Base-by-base conservation (phyloP, 805 yeast genomes). In the Starmera caribaea region DNA sequence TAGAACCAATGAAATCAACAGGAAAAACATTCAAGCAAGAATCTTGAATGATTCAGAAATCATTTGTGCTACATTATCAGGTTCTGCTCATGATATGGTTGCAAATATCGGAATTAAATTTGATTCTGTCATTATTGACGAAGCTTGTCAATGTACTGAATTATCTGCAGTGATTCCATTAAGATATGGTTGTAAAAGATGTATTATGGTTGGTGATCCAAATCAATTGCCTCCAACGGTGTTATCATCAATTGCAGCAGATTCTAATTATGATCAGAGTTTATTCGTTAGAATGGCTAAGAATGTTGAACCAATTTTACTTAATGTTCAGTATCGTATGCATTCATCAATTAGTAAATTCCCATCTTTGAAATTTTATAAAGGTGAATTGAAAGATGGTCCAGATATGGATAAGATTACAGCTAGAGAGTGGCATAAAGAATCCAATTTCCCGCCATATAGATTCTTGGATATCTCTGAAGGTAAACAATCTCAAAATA, bases 171-270 rank as follows among this genome's bases (percentile, higher is more conserved):
- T 92, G 21, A 90, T 90, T 50, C 98, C 98, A 0, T 65, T 92
- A 47, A 69, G 95, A 53, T 92, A 89, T 57, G 97, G 97, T 2
- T 84, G 94, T 51, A 79, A 72, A 43, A 76, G 79, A 40, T 90
- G 97, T 63, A 81, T 92, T 37, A 83, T 92, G 95, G 98, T 92
- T 35, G 98, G 98, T 58, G 98, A 92, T 64, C 97, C 97, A 2
- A 89, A 92, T 57, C 98, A 92, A 63, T 70, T 92, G 45, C 98
- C 98, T 0, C 98, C 98, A 0, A 90, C 98, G 0, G 97, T 90
- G 10, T 62, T 92, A 15, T 90, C 97, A 0, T 88, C 83, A 49
- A 81, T 77, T 12, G 97, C 98, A 2, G 81, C 94, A 1, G 66
- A 74, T 5, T 74, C 69, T 49, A 75, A 76, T 34, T 92, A 92